These are phyloP conservation scores for Fusarium sp. DNA, from an alignment of 2,329 filamentous ascomycete genomes.

Conservation along the genomic window DNA sequence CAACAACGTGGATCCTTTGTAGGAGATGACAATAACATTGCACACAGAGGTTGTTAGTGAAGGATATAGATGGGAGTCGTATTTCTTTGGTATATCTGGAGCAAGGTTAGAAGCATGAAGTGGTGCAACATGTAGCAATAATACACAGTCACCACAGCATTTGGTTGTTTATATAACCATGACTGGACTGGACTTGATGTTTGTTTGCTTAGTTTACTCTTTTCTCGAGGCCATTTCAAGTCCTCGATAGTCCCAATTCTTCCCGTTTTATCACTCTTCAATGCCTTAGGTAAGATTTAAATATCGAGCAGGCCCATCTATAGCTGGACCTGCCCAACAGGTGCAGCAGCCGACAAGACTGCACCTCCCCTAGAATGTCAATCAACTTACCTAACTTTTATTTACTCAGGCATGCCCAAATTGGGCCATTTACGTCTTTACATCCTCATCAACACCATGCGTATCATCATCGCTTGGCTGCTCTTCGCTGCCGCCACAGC, in stretches of 20 bases:
- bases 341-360: not conserved
- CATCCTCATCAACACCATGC: conserved; percentile 24
- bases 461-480: conserved; percentile 9
- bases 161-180: conserved; percentile 1
- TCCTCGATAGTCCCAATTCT: not conserved
- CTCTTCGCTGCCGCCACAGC: conserved; percentile 30
- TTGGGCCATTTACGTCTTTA: not conserved
- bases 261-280: not conserved
- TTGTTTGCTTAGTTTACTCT: not conserved
- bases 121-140: not conserved
- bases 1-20: conserved; percentile 13
- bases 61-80: not conserved
- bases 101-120: conserved; percentile 1
- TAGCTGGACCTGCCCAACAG: conserved; percentile 7
- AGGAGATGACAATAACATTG: not conserved
- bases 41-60: not conserved
- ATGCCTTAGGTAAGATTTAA: not conserved
- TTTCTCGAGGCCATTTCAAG: not conserved
- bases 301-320: not conserved
- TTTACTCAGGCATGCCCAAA: not conserved
- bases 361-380: not conserved
- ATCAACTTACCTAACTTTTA: not conserved
- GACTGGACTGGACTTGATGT: not conserved
- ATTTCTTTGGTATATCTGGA: not conserved
- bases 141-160: not conserved